Base-by-base conservation (phyloP, 139 green algal genomes). In the Chlamydomonas sp. region DNA sequence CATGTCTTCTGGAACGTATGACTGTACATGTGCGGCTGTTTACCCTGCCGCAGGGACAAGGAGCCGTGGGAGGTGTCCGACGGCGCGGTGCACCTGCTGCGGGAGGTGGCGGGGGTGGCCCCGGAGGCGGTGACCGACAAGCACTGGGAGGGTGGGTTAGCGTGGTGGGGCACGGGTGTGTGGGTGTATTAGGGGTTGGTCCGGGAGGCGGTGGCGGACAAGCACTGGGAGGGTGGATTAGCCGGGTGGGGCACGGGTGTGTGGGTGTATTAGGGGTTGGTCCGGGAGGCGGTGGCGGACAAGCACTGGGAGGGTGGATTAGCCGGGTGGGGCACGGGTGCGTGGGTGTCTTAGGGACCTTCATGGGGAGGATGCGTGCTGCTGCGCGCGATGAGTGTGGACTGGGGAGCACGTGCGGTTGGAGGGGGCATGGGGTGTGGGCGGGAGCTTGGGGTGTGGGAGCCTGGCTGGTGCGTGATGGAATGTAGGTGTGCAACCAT, bases 51-150 rank as follows among this genome's bases (percentile, higher is more conserved):
- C 91, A 95, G 94, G 84, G 91, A 91, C 1, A 95, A 94, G 73
- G 92, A 98, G 91, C 93, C 96, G 0, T 99, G 97, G 97, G 97
- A 99, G 92, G 95, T 95, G 2, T 95, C 94, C 0, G 97, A 99
- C 76, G 97, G 97, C 0, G 96, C 93, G 2, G 83, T 98, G 7
- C 95, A 97, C 89, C 90, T 99, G 85, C 77, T 99, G 62, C 63
- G 91, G 10, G 94, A 98, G 88, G 91, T 98, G 68, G 87, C 94
- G 71, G 86, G 63, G 17, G 87, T 88, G 20, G 75, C 73, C 15
- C 91, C 93, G 0, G 72, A 87, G 14, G 73, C 74, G 0, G 89
- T 93, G n/a, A 88, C 73, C 0, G 83, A 80, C 1, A 66, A 66
- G 57, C 83, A 80, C 83, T 66, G 75, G 17, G 63, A 75, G 17